Conservation (phyloP, 1,284 basidiomycete genomes). For the Pseudozyma pruni region DNA sequence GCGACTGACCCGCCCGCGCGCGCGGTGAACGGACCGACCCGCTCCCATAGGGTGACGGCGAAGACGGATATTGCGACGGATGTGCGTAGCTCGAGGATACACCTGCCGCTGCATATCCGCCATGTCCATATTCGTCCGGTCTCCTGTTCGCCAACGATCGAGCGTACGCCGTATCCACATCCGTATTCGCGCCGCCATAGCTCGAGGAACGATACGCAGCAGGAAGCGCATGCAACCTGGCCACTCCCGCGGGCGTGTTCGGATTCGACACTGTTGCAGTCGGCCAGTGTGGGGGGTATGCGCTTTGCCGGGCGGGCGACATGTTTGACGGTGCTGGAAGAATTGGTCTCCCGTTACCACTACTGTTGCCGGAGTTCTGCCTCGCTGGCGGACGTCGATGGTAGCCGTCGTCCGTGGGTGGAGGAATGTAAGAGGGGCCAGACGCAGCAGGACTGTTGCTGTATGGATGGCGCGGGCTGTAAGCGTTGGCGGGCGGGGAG, state of each 20-base stretch:
- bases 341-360: neutral
- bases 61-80: too few relatives aligned
- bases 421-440: neutral
- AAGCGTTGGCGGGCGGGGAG: constrained; percentile 12
- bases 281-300: constrained; percentile 1
- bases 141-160: neutral
- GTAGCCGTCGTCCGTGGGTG: neutral
- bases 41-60: too few relatives aligned
- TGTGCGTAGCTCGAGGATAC: too few relatives aligned
- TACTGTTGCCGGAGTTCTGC: neutral
- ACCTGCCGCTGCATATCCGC: too few relatives aligned
- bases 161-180: too few relatives aligned
- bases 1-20: too few relatives aligned
- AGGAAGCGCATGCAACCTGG: neutral
- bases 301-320: constrained; percentile 5
- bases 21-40: too few relatives aligned
- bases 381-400: neutral
- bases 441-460: neutral
- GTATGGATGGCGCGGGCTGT: constrained; percentile 10
- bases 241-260: neutral
- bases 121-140: neutral
- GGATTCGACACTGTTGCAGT: neutral
- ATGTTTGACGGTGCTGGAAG: constrained; percentile 1
- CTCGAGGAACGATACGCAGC: neutral
- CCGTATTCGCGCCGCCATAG: too few relatives aligned